Conservation (phyloP, 2,329 filamentous ascomycete species). For the Scedosporium boydii region DNA sequence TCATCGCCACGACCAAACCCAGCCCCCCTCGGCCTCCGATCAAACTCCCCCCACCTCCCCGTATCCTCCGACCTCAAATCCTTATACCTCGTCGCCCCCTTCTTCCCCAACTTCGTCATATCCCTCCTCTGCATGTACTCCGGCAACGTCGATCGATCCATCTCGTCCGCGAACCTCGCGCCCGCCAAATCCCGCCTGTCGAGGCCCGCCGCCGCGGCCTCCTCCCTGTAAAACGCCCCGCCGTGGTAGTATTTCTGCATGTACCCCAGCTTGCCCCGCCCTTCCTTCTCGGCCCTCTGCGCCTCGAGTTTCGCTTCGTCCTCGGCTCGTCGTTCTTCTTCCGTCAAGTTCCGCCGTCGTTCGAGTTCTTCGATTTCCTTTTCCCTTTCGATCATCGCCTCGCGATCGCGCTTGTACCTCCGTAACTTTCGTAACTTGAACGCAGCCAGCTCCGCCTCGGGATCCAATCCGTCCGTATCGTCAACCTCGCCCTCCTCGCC, state of each 20-base stretch:
- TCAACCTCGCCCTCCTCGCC: constrained; percentile 68
- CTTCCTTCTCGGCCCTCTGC: constrained; percentile 61
- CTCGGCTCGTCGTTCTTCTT: constrained; percentile 77
- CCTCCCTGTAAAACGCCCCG: constrained; percentile 88
- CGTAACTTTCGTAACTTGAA: constrained; percentile 91
- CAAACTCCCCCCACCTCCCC: constrained; percentile 67
- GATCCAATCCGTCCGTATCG: constrained; percentile 79
- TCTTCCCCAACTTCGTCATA: constrained; percentile 87
- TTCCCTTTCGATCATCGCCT: constrained; percentile 75
- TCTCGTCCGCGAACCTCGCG: constrained; percentile 70
- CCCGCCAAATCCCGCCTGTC: constrained; percentile 81
- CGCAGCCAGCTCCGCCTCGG: constrained; percentile 78
- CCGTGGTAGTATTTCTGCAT: constrained; percentile 98
- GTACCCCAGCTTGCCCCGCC: constrained; percentile 71
- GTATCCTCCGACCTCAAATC: constrained; percentile 89
- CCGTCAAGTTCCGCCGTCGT: constrained; percentile 74
- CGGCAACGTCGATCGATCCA: constrained; percentile 76
- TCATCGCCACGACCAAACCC: constrained; percentile 31
- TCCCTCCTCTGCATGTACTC: constrained; percentile 89
- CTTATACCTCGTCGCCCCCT: constrained; percentile 81
- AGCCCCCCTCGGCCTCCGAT: constrained; percentile 24
- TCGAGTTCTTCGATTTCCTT: constrained; percentile 83
- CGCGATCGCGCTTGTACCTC: constrained; percentile 77
- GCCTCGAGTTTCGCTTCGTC: constrained; percentile 60
- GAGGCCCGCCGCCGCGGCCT: constrained; percentile 64